A percentile compares a stretch with the other conserved stretches of the same genome.
Conservation (phyloP, 192 early-diverging fungal genomes). For the Diversispora eburnea region DNA sequence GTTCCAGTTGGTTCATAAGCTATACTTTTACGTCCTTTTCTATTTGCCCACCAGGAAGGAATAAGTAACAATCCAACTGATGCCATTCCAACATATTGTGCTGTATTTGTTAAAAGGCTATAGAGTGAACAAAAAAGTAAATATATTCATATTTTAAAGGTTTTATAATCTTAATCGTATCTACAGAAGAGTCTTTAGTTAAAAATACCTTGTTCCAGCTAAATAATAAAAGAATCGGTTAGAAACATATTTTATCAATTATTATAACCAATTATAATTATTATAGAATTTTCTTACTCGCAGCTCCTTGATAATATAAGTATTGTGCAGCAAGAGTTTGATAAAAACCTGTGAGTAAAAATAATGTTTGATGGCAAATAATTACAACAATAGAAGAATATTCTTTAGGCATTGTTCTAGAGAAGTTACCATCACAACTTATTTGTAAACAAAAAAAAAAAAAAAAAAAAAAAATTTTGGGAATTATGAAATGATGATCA, state of each 20-base stretch:
- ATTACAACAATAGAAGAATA: constrained; percentile 22
- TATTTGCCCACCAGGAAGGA: constrained; percentile 29
- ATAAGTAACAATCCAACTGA: constrained; percentile 36
- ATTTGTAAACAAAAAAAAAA: too few relatives aligned
- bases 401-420: neutral
- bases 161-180: neutral
- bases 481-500: too few relatives aligned
- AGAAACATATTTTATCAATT: neutral
- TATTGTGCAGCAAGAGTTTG: constrained; percentile 54
- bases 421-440: neutral
- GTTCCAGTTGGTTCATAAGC: neutral
- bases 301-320: constrained; percentile 57
- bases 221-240: neutral
- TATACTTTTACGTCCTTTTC: neutral
- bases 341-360: constrained; percentile 49
- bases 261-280: neutral
- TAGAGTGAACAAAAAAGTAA: too few relatives aligned
- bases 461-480: too few relatives aligned
- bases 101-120: constrained; percentile 24
- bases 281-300: constrained; percentile 43
- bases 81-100: constrained; percentile 41
- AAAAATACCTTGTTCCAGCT: constrained; percentile 24
- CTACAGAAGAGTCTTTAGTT: neutral
- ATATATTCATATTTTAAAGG: neutral
- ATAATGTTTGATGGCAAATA: constrained; percentile 45